Percentiles rank a stretch among this genome's conserved stretches.
phyloP scores from a whole-genome alignment of 768 basidiomycete species.

The Amanita thiersii region DNA sequence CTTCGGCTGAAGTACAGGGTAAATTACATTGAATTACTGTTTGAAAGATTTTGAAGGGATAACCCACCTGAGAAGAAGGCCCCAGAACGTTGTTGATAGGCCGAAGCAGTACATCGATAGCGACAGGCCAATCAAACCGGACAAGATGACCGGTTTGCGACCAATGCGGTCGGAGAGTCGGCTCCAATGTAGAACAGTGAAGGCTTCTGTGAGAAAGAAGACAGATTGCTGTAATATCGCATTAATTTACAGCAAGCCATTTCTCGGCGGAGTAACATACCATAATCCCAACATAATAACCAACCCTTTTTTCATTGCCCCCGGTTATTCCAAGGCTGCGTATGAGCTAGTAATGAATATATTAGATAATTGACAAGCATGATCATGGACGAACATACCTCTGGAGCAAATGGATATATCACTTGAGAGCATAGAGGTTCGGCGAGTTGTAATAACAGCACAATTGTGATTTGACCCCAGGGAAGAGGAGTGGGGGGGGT shows the following conservation, averaged over 20 bases:
- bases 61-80: constrained; percentile 42
- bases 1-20: constrained; percentile 43
- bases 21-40: constrained; percentile 4
- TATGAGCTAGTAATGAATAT: constrained; percentile 37
- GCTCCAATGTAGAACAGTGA: constrained; percentile 70
- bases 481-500: constrained; percentile 53
- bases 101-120: constrained; percentile 71
- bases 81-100: constrained; percentile 60
- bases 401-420: constrained; percentile 71
- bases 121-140: constrained; percentile 54
- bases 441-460: constrained; percentile 65
- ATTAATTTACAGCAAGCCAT: neutral
- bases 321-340: constrained; percentile 60
- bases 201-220: constrained; percentile 67
- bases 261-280: constrained; percentile 22
- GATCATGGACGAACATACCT: constrained; percentile 32
- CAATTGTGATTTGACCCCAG: constrained; percentile 59
- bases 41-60: neutral
- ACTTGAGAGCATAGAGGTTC: constrained; percentile 73
- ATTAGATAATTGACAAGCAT: neutral
- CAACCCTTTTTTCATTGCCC: constrained; percentile 66
- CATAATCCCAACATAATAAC: constrained; percentile 71
- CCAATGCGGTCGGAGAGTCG: constrained; percentile 64
- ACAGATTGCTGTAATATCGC: constrained; percentile 52
- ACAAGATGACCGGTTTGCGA: constrained; percentile 66